These are phyloP conservation scores for Dendrobium huoshanense DNA, from an alignment of 106 monocot genomes.

Conservation along the genomic window DNA sequence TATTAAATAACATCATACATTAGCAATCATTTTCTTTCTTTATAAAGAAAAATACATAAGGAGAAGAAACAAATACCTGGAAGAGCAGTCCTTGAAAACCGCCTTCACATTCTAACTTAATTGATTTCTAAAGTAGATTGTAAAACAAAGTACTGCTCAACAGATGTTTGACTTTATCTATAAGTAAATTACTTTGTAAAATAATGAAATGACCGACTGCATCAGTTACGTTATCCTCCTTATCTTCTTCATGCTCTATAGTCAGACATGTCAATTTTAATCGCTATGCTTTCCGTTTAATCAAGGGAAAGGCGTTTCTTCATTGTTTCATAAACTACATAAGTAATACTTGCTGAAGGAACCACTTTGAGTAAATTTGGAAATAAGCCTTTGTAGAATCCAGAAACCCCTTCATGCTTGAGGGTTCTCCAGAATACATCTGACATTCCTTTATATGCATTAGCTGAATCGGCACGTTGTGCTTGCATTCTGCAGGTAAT, in stretches of 20 bases:
- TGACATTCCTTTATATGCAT: constrained; percentile 66
- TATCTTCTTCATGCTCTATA: constrained; percentile 50
- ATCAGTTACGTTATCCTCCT: constrained; percentile 2
- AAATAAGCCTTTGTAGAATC: constrained; percentile 91
- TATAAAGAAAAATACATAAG: no score
- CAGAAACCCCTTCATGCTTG: constrained; percentile 59
- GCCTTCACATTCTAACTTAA: neutral
- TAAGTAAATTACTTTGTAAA: neutral
- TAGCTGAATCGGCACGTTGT: constrained; percentile 33
- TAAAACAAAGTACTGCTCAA: neutral
- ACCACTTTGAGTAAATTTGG: constrained; percentile 97
- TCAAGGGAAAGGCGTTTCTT: constrained; percentile 75
- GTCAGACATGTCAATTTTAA: constrained; percentile 28
- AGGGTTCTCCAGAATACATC: constrained; percentile 86
- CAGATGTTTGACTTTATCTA: neutral
- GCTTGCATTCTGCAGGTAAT: constrained; percentile 78
- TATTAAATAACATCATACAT: no score
- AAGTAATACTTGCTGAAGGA: constrained; percentile 92
- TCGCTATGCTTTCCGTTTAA: constrained; percentile 28
- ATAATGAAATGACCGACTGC: neutral
- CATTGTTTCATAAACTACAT: constrained; percentile 84
- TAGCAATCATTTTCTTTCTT: no score
- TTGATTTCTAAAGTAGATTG: neutral
- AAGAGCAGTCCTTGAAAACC: no score
- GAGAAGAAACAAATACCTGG: no score